Conservation (phyloP, 2,329 filamentous ascomycete species). For the Aspergillus costaricaensis region DNA sequence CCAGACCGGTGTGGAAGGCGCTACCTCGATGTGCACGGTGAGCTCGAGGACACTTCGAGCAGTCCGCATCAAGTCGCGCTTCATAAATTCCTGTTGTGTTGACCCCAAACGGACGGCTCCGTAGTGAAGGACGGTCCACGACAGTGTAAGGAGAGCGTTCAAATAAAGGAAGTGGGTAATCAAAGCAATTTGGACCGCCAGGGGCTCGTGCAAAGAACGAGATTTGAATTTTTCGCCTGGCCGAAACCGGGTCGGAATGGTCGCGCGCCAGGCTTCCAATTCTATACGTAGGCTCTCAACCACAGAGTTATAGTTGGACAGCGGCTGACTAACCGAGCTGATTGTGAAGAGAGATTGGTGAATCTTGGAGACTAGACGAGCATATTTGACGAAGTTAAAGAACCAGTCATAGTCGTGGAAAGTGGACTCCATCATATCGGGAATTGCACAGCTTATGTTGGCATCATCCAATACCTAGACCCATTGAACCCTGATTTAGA, state of each 20-base stretch:
- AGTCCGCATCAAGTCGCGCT: slow-evolving; percentile 35
- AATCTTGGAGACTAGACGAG: slow-evolving; percentile 36
- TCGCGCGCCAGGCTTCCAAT: slow-evolving; percentile 37
- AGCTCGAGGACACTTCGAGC: slow-evolving; percentile 39
- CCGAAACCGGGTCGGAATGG: slow-evolving; percentile 33
- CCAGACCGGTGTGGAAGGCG: slow-evolving; percentile 39
- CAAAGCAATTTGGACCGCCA: slow-evolving; percentile 24
- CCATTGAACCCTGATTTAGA: too few relatives aligned
- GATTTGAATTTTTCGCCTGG: slow-evolving; percentile 30
- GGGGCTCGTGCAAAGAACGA: slow-evolving; percentile 9
- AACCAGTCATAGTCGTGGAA: slow-evolving; percentile 43
- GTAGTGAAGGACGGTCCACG: slow-evolving; percentile 31
- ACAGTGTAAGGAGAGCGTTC: slow-evolving; percentile 34
- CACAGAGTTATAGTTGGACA: slow-evolving; percentile 25
- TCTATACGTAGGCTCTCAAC: slow-evolving; percentile 23
- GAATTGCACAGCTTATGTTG: slow-evolving; percentile 42
- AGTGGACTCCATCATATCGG: slow-evolving; percentile 32
- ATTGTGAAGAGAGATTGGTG: slow-evolving; percentile 40
- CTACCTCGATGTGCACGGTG: slow-evolving; percentile 36
- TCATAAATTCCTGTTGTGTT: not conserved
- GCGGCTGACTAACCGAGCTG: slow-evolving; percentile 15
- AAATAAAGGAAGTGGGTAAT: slow-evolving; percentile 37
- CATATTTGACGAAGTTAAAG: slow-evolving; percentile 32
- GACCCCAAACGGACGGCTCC: not conserved
- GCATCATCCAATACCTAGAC: slow-evolving; percentile 36